Evolutionary conservation across 2,329 filamentous ascomycete species (phyloP), one percentile per base, ranked within the genome.

Genomic region (Grosmannia penicillata): DNA sequence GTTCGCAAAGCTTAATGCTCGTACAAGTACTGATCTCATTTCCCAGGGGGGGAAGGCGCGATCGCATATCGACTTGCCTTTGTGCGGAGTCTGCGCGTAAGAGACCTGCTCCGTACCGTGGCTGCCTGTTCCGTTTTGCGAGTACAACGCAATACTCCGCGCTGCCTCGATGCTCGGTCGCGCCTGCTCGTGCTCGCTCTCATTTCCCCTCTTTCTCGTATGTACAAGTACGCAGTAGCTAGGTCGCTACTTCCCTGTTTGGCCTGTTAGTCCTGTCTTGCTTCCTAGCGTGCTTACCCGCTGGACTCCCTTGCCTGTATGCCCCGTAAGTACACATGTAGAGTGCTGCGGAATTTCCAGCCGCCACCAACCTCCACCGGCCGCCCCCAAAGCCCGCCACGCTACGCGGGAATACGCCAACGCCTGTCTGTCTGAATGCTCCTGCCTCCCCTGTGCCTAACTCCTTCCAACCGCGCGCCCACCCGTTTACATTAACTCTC

Each of bases 361-460:
- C 44, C 44, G 40, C 43, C 40, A 46, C 43, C 43, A 38, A 44
- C 44, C 42, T 42, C 42, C 41, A 38, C 43, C 27, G 34, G 38
- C 40, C 30, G 28, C 30, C 30, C 24, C 31, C 26, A 36, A 40
- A 39, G 21, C 34, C 28, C 38, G 35, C 32, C 21, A 23, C 21
- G 32, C 26, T n/a, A 30, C 42, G 33, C 26, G n/a, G n/a, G n/a
- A n/a, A n/a, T n/a, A n/a, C 40, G 27, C 29, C 28, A 25, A 31
- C 30, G 35, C 31, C 36, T 29, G 33, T 26, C 39, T 26, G 15
- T 35, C 33, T 37, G 33, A 36, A 39, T 32, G 40, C 33, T 33
- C 43, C 33, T 37, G 39, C 36, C 34, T 44, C 43, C 37, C 37
- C 34, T 33, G 19, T 37, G 18, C 27, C 37, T 32, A 19, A 27